Percentiles rank a stretch among this genome's conserved stretches.
Conservation (phyloP, 306 rosid species). For the Prunus salicina region DNA sequence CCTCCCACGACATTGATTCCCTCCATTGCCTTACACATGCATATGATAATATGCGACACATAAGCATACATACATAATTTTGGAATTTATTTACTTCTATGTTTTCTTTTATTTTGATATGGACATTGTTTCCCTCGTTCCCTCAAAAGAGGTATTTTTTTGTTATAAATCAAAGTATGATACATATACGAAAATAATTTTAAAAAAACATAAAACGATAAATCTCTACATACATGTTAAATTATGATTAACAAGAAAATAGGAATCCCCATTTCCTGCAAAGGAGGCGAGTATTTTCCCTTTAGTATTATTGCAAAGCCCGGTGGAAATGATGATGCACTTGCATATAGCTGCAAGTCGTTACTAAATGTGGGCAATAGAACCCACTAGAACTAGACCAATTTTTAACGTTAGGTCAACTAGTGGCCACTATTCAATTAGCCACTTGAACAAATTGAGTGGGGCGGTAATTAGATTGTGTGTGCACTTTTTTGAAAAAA, state of each 20-base stretch:
- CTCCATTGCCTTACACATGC: not conserved
- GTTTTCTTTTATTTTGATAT: not conserved
- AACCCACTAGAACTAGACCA: slow-evolving; percentile 4
- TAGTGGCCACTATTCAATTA: slow-evolving; percentile 40
- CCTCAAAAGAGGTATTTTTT: no score
- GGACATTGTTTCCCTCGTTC: no score
- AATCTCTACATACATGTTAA: no score
- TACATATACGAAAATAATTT: no score
- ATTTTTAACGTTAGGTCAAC: slow-evolving; percentile 8
- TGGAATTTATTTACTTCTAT: not conserved
- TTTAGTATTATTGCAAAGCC: not conserved
- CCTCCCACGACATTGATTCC: not conserved
- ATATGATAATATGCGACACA: not conserved
- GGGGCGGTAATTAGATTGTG: not conserved
- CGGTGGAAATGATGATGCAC: not conserved
- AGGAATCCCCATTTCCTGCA: no score
- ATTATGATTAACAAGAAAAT: no score
- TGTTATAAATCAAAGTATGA: no score
- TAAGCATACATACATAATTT: no score
- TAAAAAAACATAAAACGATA: no score
- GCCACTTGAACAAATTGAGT: slow-evolving; percentile 23
- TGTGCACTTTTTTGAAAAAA: not conserved
- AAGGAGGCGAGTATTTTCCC: no score
- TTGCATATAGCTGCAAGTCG: not conserved
- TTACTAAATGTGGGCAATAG: not conserved